Evolutionary conservation across 192 early-diverging fungal species (phyloP), one percentile per base, ranked within the genome.

Genomic region (Haplosporangium gracile): DNA sequence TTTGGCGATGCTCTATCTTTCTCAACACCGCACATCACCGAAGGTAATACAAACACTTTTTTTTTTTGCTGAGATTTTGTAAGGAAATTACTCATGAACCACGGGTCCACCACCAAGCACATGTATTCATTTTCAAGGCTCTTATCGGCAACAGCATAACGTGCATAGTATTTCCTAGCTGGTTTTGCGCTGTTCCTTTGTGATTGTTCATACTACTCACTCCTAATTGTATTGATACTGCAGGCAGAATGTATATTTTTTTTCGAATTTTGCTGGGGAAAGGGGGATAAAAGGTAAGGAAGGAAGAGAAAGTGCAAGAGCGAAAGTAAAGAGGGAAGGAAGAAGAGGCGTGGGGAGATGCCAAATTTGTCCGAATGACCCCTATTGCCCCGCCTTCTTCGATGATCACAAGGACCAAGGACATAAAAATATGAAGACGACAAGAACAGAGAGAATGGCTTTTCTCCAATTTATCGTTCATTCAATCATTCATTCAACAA

Each of bases 301-400:
- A 78, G 68, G 16, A 55, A 72, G 70, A 68, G 83, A 68, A 60
- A 47, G 75, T 42, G 74, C 42, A 68, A 57, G 49, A 70, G 51
- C 51, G 69, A 71, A 69, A 57, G 47, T 16, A 20, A 26, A 72
- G 70, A 72, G 70, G 53, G 53, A 24, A 45, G 42, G 42, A 15
- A 2, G 68, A 29, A 36, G 16, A 65, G 10, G 68, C 24, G 65
- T 34, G 38, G 39, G 43, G 38, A 71, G 65, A 32, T 32, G 11
- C 60, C 60, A 15, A 65, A 65, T 65, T 65, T 65, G 60, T 65
- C n/a, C 60, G 29, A 32, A 65, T 65, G 60, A 65, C 60, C 60
- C 60, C 60, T 65, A 65, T 34, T 65, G 60, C 60, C 60, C 60
- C 60, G 60, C 60, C 60, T 65, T 65, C 26, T 29, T 32, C 26